Percentiles rank a stretch among this genome's conserved stretches.
phyloP scores from a whole-genome alignment of 371 early-diverging fungal genomes.

The Gilbertella persicaria region DNA sequence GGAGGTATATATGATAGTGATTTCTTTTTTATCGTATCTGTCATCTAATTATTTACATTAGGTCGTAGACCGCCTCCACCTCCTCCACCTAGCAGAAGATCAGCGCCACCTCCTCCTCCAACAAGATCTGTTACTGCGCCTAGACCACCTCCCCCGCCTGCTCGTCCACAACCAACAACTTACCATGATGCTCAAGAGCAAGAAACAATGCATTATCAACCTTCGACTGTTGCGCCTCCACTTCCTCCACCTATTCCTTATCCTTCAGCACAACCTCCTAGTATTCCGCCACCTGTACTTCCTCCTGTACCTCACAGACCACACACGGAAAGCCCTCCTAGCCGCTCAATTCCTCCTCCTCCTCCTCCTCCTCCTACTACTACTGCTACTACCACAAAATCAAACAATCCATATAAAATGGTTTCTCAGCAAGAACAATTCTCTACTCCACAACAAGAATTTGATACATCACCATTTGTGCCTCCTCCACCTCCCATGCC shows the following conservation, averaged over 20 bases:
- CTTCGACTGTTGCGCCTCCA: not conserved
- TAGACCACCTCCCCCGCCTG: constrained; percentile 3
- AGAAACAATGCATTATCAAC: not conserved
- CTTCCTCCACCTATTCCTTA: not conserved
- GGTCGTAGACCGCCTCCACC: constrained; percentile 51
- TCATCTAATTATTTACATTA: too few relatives aligned
- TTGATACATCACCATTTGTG: not conserved
- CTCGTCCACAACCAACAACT: constrained; percentile 2
- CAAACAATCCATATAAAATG: constrained; percentile 27
- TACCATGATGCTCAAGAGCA: not conserved
- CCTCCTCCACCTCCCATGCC: not conserved
- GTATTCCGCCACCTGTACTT: constrained; percentile 12
- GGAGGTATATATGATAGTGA: constrained; percentile 28
- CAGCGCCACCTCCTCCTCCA: constrained; percentile 18
- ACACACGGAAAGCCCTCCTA: not conserved
- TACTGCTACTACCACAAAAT: constrained; percentile 9
- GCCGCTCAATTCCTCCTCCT: constrained; percentile 1
- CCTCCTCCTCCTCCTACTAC: constrained; percentile 2
- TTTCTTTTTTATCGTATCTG: constrained; percentile 1
- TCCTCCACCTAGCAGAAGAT: constrained; percentile 20
- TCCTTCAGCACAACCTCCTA: not conserved
- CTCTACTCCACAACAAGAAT: not conserved
- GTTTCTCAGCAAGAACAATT: constrained; percentile 3
- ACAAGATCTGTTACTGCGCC: not conserved
- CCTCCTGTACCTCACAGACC: constrained; percentile 12